Conservation (phyloP, 108 stramenopile genomes). For the Cyclotella atomus region DNA sequence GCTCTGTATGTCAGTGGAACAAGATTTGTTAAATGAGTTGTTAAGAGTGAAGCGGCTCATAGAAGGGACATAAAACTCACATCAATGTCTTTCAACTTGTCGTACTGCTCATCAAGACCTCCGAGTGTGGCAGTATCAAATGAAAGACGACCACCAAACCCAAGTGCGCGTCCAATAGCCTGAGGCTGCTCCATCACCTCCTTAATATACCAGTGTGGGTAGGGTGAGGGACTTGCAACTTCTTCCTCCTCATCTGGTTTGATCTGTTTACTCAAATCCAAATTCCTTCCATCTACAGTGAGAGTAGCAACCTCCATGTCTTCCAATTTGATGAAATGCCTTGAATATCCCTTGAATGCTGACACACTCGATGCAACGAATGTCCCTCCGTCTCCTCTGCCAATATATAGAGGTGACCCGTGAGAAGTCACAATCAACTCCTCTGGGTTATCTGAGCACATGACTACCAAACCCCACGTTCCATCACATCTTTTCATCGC, state of each 20-base stretch:
- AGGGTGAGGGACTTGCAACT: conserved; percentile 67
- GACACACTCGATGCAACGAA: conserved; percentile 84
- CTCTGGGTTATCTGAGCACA: conserved; percentile 60
- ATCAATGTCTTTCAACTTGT: conserved; percentile 53
- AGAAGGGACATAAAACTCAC: no score
- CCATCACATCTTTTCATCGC: conserved; percentile 79
- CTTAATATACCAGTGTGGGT: conserved; percentile 88
- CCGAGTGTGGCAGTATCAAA: conserved; percentile 56
- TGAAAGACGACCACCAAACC: conserved; percentile 68
- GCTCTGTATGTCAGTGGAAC: neutral
- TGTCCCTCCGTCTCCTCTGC: conserved; percentile 72
- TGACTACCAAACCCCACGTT: conserved; percentile 79
- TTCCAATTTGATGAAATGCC: conserved; percentile 86
- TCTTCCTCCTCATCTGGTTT: conserved; percentile 59
- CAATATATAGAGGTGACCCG: conserved; percentile 87
- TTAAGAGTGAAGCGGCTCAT: neutral
- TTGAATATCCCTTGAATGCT: conserved; percentile 82
- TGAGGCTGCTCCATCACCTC: conserved; percentile 90
- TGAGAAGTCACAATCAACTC: conserved; percentile 87
- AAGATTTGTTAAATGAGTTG: neutral
- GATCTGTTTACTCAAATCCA: conserved; percentile 64
- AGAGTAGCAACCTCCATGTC: conserved; percentile 85
- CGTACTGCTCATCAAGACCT: conserved; percentile 64
- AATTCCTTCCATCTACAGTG: conserved; percentile 59
- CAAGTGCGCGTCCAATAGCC: conserved; percentile 80